These are phyloP conservation scores for Flammula alnicola DNA, from an alignment of 1,284 basidiomycete genomes.

Conservation along the genomic window DNA sequence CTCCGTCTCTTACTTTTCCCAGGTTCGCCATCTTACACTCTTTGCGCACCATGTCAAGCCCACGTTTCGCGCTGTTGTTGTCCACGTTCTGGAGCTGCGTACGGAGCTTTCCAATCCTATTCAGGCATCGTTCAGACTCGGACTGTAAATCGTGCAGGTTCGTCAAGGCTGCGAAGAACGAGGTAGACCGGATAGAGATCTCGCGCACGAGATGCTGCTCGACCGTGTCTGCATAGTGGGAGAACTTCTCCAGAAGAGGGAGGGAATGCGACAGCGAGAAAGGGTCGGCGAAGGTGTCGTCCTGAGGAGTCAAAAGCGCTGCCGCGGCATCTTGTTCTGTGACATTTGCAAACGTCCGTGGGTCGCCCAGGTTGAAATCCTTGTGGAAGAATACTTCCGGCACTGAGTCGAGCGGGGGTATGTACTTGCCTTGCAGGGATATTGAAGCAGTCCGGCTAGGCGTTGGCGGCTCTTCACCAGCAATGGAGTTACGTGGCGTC, in stretches of 20 bases:
- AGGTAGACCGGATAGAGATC: conserved; percentile 88
- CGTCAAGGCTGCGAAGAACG: conserved; percentile 95
- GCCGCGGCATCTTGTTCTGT: conserved; percentile 56
- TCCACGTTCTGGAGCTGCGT: conserved; percentile 79
- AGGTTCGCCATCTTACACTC: conserved; percentile 70
- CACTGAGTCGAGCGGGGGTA: conserved; percentile 78
- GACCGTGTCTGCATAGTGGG: conserved; percentile 91
- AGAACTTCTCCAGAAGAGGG: conserved; percentile 89
- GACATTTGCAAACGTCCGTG: conserved; percentile 82
- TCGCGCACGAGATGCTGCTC: conserved; percentile 95
- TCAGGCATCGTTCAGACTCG: conserved; percentile 84
- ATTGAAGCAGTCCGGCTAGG: conserved; percentile 27
- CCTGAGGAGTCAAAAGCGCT: conserved; percentile 25
- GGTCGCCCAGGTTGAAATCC: conserved; percentile 86
- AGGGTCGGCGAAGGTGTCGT: conserved; percentile 50
- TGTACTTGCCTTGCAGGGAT: conserved; percentile 42
- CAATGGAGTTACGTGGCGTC: conserved; percentile 26
- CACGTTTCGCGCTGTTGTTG: conserved; percentile 75
- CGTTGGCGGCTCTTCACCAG: conserved; percentile 31
- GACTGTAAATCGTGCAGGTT: conserved; percentile 93
- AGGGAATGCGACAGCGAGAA: conserved; percentile 67
- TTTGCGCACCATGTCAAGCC: conserved; percentile 72
- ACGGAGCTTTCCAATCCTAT: conserved; percentile 77
- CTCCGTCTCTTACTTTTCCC: conserved; percentile 59
- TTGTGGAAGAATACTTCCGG: conserved; percentile 82